Base-by-base conservation (phyloP, 257 asterid genomes). In the Solanum appendiculatum region DNA sequence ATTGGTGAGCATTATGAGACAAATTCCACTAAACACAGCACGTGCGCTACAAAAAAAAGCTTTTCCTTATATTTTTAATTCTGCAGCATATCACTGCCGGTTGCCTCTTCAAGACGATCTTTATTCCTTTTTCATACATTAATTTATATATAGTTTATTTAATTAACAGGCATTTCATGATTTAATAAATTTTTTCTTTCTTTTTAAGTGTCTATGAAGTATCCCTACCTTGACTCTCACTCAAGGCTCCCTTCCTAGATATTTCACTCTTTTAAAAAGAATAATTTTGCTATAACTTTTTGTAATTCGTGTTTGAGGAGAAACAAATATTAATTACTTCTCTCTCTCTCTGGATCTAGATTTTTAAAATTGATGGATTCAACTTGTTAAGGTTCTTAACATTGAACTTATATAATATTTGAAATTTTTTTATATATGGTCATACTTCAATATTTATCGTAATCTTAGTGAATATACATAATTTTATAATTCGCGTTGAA, bases 171-270 rank as follows among this genome's bases (percentile, higher is more conserved):
- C 42, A 87, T 29, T 88, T 58, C 58, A 78, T 87, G 77, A 58
- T 88, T 51, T 63, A 72, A 77, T 44, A n/a, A n/a, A n/a, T 16
- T 81, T 11, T 86, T 33, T 27, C 33, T 86, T 33, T 15, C 12
- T 69, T 69, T 56, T 44, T 51, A 85, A 86, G 89, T 84, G 27
- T 87, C 48, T 86, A 87, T 85, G 88, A 91, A 92, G 90, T 80
- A 91, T 92, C 85, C 42, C 86, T 80, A 39, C 27, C 87, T 85
- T 74, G 21, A 54, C 75, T 88, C 88, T 77, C 88, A 88, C 87
- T 86, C 90, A 86, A 90, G 83, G 86, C 39, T 13, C 83, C 68
- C 85, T 81, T 46, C 44, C 68, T 48, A 9, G 68, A 13, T 81
- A 68, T 81, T 81, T 81, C 85, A 81, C 85, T 48, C 29, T 81